Conservation (phyloP, 2,329 filamentous ascomycete species). For the Cryphonectria nitschkei region DNA sequence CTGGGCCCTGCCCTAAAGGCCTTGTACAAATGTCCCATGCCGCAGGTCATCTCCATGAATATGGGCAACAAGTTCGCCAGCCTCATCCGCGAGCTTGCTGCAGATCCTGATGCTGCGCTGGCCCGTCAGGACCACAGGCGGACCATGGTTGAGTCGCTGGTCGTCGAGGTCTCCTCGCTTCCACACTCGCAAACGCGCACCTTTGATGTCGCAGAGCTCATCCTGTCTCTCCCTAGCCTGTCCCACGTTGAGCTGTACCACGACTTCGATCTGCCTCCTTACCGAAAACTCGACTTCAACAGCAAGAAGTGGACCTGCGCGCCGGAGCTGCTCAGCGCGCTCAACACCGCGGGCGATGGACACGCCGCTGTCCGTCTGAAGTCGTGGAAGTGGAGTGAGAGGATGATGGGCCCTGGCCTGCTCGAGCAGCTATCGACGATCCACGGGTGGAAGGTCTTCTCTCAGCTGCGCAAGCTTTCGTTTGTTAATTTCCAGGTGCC, state of each 20-base stretch:
- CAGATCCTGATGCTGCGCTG: conserved; percentile 45
- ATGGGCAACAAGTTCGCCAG: conserved; percentile 51
- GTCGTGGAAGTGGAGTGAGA: conserved; percentile 66
- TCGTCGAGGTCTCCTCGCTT: conserved; percentile 67
- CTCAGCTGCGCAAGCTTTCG: conserved; percentile 56
- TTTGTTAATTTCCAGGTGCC: conserved; percentile 68
- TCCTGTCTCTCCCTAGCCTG: conserved; percentile 68
- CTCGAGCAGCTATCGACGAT: conserved; percentile 52
- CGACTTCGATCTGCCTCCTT: conserved; percentile 68
- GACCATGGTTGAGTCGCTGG: conserved; percentile 70
- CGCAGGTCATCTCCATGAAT: conserved; percentile 45
- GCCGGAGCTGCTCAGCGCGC: conserved; percentile 63
- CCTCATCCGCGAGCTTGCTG: conserved; percentile 57
- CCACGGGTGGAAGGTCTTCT: conserved; percentile 62
- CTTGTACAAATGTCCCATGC: conserved; percentile 70
- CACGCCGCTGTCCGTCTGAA: conserved; percentile 43
- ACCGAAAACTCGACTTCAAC: conserved; percentile 55
- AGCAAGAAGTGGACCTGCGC: conserved; percentile 73
- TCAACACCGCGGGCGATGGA: conserved; percentile 53
- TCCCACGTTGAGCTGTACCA: conserved; percentile 74
- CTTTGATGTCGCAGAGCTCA: conserved; percentile 52
- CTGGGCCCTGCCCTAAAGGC: conserved; percentile 73
- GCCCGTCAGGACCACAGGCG: conserved; percentile 63
- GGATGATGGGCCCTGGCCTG: conserved; percentile 51
- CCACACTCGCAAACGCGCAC: conserved; percentile 57